Conservation (phyloP, 2,329 filamentous ascomycete species). For the Colletotrichum filicis region DNA sequence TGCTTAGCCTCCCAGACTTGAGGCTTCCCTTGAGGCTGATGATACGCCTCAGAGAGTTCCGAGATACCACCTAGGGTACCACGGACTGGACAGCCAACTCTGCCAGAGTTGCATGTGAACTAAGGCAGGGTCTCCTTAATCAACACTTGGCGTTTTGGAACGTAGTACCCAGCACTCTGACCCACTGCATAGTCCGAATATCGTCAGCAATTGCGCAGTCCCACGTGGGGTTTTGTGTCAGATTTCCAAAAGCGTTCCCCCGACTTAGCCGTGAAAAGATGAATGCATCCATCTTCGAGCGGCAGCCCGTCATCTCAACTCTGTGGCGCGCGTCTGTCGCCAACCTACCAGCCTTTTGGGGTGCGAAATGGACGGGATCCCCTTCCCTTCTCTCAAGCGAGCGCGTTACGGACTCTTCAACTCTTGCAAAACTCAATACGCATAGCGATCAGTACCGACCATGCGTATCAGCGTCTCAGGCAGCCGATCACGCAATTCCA, state of each 20-base stretch:
- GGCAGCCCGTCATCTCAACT: slow-evolving; percentile 11
- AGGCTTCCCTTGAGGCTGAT: slow-evolving; percentile 2
- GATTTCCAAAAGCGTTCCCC: background rate
- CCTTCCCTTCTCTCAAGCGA: background rate
- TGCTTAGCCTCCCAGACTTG: background rate
- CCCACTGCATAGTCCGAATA: slow-evolving; percentile 14
- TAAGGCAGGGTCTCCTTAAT: slow-evolving; percentile 31
- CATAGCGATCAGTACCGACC: background rate
- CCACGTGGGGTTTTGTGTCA: slow-evolving; percentile 30
- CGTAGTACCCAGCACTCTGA: background rate
- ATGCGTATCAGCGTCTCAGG: background rate
- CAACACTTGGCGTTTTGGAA: slow-evolving; percentile 30
- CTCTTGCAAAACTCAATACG: background rate
- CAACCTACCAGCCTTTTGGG: slow-evolving; percentile 23
- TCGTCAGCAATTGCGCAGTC: slow-evolving; percentile 14
- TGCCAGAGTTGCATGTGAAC: background rate
- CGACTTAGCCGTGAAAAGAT: slow-evolving; percentile 1
- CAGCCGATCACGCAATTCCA: background rate
- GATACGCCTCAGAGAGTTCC: slow-evolving; percentile 1
- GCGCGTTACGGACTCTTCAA: background rate
- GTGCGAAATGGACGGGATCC: background rate
- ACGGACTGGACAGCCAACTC: background rate
- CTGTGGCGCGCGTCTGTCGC: slow-evolving; percentile 28
- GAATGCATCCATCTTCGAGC: background rate
- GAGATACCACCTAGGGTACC: slow-evolving; percentile 8